phyloP scores from a whole-genome alignment of 495 filamentous ascomycete genomes.

The Tuber brumale region DNA sequence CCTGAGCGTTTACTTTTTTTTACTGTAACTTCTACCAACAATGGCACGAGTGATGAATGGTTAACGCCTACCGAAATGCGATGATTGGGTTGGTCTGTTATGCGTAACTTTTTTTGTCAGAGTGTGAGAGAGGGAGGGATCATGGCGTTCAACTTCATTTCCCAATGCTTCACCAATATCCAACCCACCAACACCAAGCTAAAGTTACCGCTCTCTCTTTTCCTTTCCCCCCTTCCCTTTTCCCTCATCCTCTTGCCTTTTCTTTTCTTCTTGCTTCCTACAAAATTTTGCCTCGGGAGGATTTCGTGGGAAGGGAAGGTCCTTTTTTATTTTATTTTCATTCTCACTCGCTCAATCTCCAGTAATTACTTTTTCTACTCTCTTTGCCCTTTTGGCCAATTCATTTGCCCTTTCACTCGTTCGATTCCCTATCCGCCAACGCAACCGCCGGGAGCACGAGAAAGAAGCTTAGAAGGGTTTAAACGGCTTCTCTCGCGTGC shows the following conservation, averaged over 20 bases:
- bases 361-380: background rate
- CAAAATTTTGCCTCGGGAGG: background rate
- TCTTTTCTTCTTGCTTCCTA: conserved; percentile 2
- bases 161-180: conserved; percentile 25
- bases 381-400: conserved; percentile 1
- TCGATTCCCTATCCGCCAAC: background rate
- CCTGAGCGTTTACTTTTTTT: background rate
- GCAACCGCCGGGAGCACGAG: background rate
- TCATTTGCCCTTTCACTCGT: conserved; percentile 1
- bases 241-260: conserved; percentile 13
- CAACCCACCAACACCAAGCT: conserved; percentile 21
- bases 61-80: background rate
- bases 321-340: background rate
- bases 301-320: background rate
- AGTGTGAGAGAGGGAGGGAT: conserved; percentile 15
- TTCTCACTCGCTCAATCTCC: background rate
- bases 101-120: background rate
- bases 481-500: conserved; percentile 5
- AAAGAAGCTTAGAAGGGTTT: conserved; percentile 3
- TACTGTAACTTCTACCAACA: background rate
- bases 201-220: conserved; percentile 17
- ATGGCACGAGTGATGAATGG: background rate
- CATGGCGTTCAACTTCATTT: conserved; percentile 37
- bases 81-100: background rate
- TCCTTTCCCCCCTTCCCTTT: conserved; percentile 9